These are phyloP conservation scores for Anacardium occidentale DNA, from an alignment of 345 rosid species.

Conservation along the genomic window DNA sequence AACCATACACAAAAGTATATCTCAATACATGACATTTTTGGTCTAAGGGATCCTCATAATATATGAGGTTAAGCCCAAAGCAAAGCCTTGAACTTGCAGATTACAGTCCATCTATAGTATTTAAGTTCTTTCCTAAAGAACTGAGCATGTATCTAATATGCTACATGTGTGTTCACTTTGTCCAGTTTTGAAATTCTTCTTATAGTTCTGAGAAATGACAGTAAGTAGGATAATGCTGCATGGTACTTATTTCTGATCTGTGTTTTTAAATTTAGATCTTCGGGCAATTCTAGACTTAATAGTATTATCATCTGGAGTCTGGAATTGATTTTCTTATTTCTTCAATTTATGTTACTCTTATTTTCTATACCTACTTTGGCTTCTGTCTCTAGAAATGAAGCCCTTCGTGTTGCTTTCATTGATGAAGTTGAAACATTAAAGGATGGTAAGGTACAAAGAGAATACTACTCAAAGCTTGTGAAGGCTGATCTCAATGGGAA, in stretches of 20 bases:
- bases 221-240: background rate
- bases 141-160: background rate
- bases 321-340: background rate
- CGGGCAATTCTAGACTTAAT: background rate
- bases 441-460: constrained; percentile 70
- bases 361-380: constrained; percentile 17
- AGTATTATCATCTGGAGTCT: background rate
- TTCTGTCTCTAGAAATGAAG: constrained; percentile 77
- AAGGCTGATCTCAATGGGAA: constrained; percentile 94
- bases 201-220: background rate
- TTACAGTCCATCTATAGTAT: no score
- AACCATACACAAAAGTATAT: no score
- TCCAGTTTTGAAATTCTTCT: background rate
- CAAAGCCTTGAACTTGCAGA: no score
- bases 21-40: no score
- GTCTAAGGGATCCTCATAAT: no score
- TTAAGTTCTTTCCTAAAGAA: background rate
- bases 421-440: constrained; percentile 81
- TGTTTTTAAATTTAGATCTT: background rate
- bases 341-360: constrained; percentile 7
- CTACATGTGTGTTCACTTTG: background rate
- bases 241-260: background rate
- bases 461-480: constrained; percentile 89
- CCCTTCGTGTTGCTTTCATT: constrained; percentile 94
- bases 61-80: no score